Evolutionary conservation across 352 stramenopile species (phyloP), one percentile per base, ranked within the genome.

Genomic region (Pythium phragmiticola): DNA sequence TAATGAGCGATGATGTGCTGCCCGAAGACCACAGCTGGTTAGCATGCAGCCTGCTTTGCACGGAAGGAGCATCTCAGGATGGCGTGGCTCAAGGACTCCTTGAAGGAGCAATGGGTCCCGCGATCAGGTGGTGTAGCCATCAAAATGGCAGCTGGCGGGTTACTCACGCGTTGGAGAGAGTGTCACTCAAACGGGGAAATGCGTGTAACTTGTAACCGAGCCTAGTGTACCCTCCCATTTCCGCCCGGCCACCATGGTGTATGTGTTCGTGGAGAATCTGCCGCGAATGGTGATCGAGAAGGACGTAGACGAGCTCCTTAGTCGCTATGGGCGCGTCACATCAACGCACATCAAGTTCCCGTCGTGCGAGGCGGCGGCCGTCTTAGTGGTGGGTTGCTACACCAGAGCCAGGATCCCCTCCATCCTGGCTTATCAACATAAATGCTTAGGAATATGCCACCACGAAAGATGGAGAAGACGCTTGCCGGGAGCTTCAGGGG

Each of bases 401-500:
- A 16, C 37, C 37, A 13, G 2, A 12, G 11, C 2, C 37, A 42
- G 11, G 14, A 42, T 42, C 37, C 37, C 14, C 37, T 17, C 2
- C 3, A 14, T 12, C 43, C 7, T 23, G n/a, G 9, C 14, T 21
- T 16, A 23, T 6, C 7, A 8, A n/a, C 47, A 36, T 19, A 57
- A 54, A 4, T 8, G 2, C 37, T 6, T 36, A 92, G 84, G 73
- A 85, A 28, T 91, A 84, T 41, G 78, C 88, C 13, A 60, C 84
- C 26, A 59, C 83, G 41, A 61, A 75, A 36, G 78, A 89, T 48
- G 82, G 79, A 2, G 78, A 74, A 26, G 70, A 89, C 17, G 82
- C 84, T 0, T 77, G 82, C 19, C 73, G 71, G 17, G 61, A 74
- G 7, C 87, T 93, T 68, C 66, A 93, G 48, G 80, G 77, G 81